Conservation (phyloP, 805 yeast genomes). For the Dipodascus geniculatus region DNA sequence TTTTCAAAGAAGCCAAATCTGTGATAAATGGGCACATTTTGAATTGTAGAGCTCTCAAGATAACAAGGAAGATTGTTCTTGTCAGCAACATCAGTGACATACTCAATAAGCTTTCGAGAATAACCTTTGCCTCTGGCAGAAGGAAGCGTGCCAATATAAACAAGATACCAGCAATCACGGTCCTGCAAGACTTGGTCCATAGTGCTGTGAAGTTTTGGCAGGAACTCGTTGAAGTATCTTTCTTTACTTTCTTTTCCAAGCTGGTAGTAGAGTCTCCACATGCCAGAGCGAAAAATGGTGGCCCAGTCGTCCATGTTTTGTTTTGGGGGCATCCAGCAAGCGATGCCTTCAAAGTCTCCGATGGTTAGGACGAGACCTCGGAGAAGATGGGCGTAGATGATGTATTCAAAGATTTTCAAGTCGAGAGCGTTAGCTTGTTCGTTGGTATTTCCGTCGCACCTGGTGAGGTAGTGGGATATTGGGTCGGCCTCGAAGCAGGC, state of each 20-base stretch:
- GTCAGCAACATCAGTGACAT: constrained; percentile 34
- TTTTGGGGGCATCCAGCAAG: constrained; percentile 24
- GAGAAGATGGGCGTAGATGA: constrained; percentile 39
- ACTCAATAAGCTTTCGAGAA: constrained; percentile 40
- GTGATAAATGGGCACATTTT: constrained; percentile 40
- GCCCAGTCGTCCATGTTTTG: constrained; percentile 17
- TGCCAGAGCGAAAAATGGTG: constrained; percentile 16
- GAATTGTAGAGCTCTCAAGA: constrained; percentile 46
- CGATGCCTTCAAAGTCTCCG: constrained; percentile 37
- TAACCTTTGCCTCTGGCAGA: constrained; percentile 48
- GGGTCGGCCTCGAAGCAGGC: constrained; percentile 45
- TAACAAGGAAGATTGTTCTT: constrained; percentile 30
- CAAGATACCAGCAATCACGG: constrained; percentile 41
- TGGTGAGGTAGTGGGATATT: constrained; percentile 38
- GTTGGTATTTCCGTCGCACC: constrained; percentile 28
- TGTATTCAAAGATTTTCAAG: constrained; percentile 40
- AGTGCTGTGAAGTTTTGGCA: constrained; percentile 34
- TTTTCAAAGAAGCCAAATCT: constrained; percentile 36
- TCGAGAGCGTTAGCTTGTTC: constrained; percentile 32
- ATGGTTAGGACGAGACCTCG: constrained; percentile 40
- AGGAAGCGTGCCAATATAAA: constrained; percentile 48
- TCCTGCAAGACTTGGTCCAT: constrained; percentile 33
- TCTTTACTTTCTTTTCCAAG: constrained; percentile 34
- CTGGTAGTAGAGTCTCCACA: constrained; percentile 29
- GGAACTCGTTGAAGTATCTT: constrained; percentile 39